Percentiles rank a stretch among this genome's conserved stretches.
Conservation (phyloP, 129 eudicot species). For the Chrysanthemum seticuspe region DNA sequence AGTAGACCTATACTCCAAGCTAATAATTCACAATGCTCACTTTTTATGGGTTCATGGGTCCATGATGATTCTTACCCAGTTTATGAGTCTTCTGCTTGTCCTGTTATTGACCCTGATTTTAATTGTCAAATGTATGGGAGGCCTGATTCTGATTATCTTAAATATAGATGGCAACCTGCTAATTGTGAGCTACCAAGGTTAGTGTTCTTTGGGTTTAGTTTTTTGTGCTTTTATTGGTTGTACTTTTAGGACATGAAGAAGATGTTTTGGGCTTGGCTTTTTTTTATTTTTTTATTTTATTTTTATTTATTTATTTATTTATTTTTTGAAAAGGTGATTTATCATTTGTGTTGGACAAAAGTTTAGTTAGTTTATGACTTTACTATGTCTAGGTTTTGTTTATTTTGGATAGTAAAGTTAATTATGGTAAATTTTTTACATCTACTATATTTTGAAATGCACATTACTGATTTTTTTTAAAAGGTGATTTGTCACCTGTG, state of each 20-base stretch:
- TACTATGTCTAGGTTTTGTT: too few relatives aligned
- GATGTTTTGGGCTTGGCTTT: too few relatives aligned
- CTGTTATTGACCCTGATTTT: conserved; percentile 70
- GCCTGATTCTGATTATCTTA: conserved; percentile 86
- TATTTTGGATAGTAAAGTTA: too few relatives aligned
- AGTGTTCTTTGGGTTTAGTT: neutral
- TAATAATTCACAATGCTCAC: conserved; percentile 56
- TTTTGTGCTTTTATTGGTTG: too few relatives aligned
- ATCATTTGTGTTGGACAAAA: too few relatives aligned
- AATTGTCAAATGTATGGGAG: conserved; percentile 83
- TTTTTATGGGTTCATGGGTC: conserved; percentile 78
- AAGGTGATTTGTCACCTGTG: too few relatives aligned
- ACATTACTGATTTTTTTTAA: too few relatives aligned
- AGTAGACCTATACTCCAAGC: conserved; percentile 42
- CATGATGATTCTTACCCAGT: conserved; percentile 64
- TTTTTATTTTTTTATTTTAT: neutral
- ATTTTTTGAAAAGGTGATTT: neutral
- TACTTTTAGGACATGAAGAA: too few relatives aligned
- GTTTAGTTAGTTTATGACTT: too few relatives aligned
- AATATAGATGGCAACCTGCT: conserved; percentile 80
- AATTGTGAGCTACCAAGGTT: conserved; percentile 86
- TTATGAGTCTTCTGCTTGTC: conserved; percentile 59
- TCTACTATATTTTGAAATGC: too few relatives aligned
- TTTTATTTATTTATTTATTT: too few relatives aligned
- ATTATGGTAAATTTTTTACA: too few relatives aligned